Evolutionary conservation across 140 eudicot genomes (phyloP).

Genomic region (Bidens hawaiensis): DNA sequence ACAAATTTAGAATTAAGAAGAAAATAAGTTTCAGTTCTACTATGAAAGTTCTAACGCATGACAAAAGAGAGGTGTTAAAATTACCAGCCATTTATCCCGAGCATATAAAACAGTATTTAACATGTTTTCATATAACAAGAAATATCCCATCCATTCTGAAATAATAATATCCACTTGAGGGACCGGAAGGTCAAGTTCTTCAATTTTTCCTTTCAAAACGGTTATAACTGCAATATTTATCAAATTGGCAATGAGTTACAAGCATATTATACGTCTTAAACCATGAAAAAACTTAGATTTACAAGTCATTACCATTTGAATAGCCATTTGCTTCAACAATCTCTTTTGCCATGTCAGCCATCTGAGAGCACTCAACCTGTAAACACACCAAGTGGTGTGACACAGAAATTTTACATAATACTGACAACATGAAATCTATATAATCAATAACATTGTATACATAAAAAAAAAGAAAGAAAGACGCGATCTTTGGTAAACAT

Average conservation of each 20-base stretch:
- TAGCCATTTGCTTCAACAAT: slow-evolving; percentile 76
- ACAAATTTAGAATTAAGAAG: not conserved
- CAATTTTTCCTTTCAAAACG: slow-evolving; percentile 83
- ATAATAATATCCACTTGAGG: slow-evolving; percentile 73
- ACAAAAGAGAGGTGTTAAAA: slow-evolving; percentile 13
- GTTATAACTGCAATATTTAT: slow-evolving; percentile 58
- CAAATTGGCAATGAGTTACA: not conserved
- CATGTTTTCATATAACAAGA: slow-evolving; percentile 81
- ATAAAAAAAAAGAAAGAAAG: no score
- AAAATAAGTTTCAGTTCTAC: not conserved
- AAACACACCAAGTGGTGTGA: not conserved
- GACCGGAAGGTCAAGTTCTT: slow-evolving; percentile 89
- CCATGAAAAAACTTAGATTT: not conserved
- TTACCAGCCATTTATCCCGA: slow-evolving; percentile 92
- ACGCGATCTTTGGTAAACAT: no score
- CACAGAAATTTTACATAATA: not conserved
- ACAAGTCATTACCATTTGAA: slow-evolving; percentile 48
- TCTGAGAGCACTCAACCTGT: slow-evolving; percentile 90
- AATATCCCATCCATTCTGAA: slow-evolving; percentile 98
- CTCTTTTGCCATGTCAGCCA: slow-evolving; percentile 85
- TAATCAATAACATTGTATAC: not conserved
- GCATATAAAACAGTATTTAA: slow-evolving; percentile 80
- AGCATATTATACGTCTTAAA: not conserved
- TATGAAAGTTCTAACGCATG: not conserved
- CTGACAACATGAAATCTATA: not conserved